Percentiles rank a stretch among this genome's conserved stretches.
These are phyloP conservation scores for Mimosa pudica DNA, from an alignment of 306 rosid genomes.

Conservation along the genomic window DNA sequence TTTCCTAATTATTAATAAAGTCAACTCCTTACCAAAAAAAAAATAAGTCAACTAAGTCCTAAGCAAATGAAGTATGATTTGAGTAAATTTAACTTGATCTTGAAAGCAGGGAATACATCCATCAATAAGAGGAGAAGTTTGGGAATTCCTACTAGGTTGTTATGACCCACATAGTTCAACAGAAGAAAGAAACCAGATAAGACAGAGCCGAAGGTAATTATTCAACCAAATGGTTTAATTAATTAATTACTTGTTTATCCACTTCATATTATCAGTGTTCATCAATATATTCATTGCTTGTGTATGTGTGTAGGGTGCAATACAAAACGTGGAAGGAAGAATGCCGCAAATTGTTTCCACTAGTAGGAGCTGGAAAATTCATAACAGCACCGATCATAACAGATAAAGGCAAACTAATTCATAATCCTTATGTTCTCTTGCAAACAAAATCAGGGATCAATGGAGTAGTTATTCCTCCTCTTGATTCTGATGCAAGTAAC, in stretches of 20 bases:
- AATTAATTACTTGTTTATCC: too few species aligned
- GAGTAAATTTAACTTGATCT: neutral
- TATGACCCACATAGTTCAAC: slow-evolving; percentile 74
- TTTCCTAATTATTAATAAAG: too few species aligned
- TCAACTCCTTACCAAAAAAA: too few species aligned
- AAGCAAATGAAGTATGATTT: too few species aligned
- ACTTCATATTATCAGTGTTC: too few species aligned
- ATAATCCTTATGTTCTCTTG: slow-evolving; percentile 77
- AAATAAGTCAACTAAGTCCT: too few species aligned
- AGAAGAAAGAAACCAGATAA: slow-evolving; percentile 78
- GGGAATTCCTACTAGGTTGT: slow-evolving; percentile 98
- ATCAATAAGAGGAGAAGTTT: slow-evolving; percentile 96
- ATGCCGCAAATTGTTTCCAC: slow-evolving; percentile 78
- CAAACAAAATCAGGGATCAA: slow-evolving; percentile 57
- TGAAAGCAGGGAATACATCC: slow-evolving; percentile 89
- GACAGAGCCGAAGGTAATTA: slow-evolving; percentile 68
- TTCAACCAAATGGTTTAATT: too few species aligned
- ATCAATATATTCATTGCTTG: too few species aligned
- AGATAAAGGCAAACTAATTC: slow-evolving; percentile 75
- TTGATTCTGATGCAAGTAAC: slow-evolving; percentile 25
- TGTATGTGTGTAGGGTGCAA: slow-evolving; percentile 43
- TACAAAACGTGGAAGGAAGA: slow-evolving; percentile 83
- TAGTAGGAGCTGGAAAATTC: slow-evolving; percentile 89
- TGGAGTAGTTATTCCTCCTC: slow-evolving; percentile 44
- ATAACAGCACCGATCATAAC: slow-evolving; percentile 86